Conservation (phyloP, 805 yeast genomes). For the Myxozyma melibiosi region DNA sequence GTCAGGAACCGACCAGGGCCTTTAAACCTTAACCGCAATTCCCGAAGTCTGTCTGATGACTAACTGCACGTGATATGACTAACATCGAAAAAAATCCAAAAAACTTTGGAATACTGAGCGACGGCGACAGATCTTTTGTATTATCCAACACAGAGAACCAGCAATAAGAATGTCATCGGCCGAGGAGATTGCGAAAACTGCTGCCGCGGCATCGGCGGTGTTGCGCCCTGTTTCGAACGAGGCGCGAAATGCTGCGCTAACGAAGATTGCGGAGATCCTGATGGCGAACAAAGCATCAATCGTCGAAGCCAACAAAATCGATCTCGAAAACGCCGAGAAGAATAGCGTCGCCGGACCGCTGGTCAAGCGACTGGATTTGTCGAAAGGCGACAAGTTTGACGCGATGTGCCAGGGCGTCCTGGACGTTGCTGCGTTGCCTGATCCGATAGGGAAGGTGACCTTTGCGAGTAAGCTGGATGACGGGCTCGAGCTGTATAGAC, state of each 20-base stretch:
- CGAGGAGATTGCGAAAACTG: constrained; percentile 74
- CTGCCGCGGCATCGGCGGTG: constrained; percentile 80
- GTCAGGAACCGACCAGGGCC: too few relatives aligned
- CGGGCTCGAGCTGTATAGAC: constrained; percentile 76
- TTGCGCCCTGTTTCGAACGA: constrained; percentile 76
- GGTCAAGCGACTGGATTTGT: constrained; percentile 80
- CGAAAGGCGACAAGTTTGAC: constrained; percentile 82
- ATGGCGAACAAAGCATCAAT: constrained; percentile 60
- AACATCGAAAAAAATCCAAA: too few relatives aligned
- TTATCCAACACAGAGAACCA: neutral
- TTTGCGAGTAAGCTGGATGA: constrained; percentile 85
- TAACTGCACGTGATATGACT: too few relatives aligned
- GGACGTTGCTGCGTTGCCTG: constrained; percentile 86
- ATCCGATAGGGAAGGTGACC: constrained; percentile 89
- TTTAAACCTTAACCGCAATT: too few relatives aligned
- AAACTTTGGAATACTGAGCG: too few relatives aligned
- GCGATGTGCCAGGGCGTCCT: constrained; percentile 91
- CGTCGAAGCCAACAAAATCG: constrained; percentile 70
- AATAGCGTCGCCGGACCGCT: constrained; percentile 55
- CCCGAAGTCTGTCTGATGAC: too few relatives aligned
- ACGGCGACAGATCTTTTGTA: neutral
- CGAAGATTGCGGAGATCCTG: constrained; percentile 71
- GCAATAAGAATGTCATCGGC: constrained; percentile 44
- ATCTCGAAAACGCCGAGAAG: constrained; percentile 57
- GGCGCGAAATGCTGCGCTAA: constrained; percentile 71